A percentile compares a stretch with the other conserved stretches of the same genome.
Evolutionary conservation across 768 basidiomycete species (phyloP).

Genomic region (Boletus rufocinnamomeus): DNA sequence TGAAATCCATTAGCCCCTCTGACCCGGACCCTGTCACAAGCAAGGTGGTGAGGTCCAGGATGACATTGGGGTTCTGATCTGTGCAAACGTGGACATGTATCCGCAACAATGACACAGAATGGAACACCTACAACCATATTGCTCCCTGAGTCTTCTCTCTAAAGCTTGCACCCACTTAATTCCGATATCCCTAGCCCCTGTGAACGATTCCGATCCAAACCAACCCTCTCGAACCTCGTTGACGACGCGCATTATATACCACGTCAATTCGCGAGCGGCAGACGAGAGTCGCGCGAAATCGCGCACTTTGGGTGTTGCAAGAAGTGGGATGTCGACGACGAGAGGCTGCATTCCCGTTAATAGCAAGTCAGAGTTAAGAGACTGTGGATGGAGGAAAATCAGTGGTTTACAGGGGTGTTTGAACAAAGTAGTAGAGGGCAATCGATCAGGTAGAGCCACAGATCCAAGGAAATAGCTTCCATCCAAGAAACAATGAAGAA

Average conservation of each 20-base stretch:
- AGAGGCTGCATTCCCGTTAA: conserved; percentile 41
- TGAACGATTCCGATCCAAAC: conserved; percentile 67
- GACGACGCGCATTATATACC: conserved; percentile 69
- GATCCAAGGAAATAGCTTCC: conserved; percentile 73
- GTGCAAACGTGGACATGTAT: conserved; percentile 17
- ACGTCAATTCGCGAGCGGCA: conserved; percentile 65
- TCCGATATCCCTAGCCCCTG: conserved; percentile 72
- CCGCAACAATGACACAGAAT: conserved; percentile 12
- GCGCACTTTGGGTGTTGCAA: conserved; percentile 55
- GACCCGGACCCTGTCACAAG: conserved; percentile 73
- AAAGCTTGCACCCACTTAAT: conserved; percentile 70
- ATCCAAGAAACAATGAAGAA: conserved; percentile 68
- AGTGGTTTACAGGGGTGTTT: conserved; percentile 49
- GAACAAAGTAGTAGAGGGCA: conserved; percentile 29
- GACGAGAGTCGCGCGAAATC: conserved; percentile 74
- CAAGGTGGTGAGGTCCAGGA: conserved; percentile 70
- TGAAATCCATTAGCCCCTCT: conserved; percentile 70
- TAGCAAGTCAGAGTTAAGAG: conserved; percentile 26
- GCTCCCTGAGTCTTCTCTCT: conserved; percentile 62
- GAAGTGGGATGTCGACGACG: conserved; percentile 55
- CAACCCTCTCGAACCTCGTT: conserved; percentile 73
- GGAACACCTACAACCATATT: conserved; percentile 61
- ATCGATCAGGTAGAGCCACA: conserved; percentile 40
- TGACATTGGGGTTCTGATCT: conserved; percentile 64
- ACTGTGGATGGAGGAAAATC: conserved; percentile 51